These are phyloP conservation scores for Coprinopsis sp. DNA, from an alignment of 768 basidiomycete species.

Conservation along the genomic window DNA sequence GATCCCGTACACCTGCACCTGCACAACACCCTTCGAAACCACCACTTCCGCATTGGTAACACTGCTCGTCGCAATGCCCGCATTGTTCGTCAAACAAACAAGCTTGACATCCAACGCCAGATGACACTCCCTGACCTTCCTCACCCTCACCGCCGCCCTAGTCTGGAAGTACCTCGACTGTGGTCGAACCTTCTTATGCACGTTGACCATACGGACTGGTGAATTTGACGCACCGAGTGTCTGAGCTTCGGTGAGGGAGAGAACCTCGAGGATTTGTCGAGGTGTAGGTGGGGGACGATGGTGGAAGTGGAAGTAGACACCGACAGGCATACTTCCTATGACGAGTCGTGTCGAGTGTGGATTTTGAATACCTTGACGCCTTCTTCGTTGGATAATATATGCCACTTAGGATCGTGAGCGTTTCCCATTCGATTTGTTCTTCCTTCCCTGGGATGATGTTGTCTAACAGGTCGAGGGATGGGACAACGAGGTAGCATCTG, in stretches of 20 bases:
- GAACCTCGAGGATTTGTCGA: conserved; percentile 81
- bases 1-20: conserved; percentile 3
- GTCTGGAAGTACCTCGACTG: conserved; percentile 90
- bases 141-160: conserved; percentile 89
- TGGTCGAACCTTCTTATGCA: conserved; percentile 91
- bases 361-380: conserved; percentile 72
- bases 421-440: conserved; percentile 99
- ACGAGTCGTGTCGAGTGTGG: conserved; percentile 78
- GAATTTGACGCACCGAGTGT: conserved; percentile 77
- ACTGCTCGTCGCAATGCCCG: conserved; percentile 90
- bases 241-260: conserved; percentile 69
- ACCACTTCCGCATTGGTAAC: conserved; percentile 98
- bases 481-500: conserved; percentile 93
- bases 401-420: conserved; percentile 92
- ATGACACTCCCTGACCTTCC: conserved; percentile 87
- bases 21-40: conserved; percentile 61
- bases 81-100: conserved; percentile 89
- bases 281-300: conserved; percentile 77
- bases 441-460: conserved; percentile 94
- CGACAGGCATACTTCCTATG: conserved; percentile 90
- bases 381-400: conserved; percentile 52
- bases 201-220: conserved; percentile 78
- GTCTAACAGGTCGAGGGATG: conserved; percentile 87
- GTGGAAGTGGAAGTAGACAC: conserved; percentile 82
- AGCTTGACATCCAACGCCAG: conserved; percentile 96